Conservation (phyloP, 23 red algal species). For the Gracilariopsis chorda region DNA sequence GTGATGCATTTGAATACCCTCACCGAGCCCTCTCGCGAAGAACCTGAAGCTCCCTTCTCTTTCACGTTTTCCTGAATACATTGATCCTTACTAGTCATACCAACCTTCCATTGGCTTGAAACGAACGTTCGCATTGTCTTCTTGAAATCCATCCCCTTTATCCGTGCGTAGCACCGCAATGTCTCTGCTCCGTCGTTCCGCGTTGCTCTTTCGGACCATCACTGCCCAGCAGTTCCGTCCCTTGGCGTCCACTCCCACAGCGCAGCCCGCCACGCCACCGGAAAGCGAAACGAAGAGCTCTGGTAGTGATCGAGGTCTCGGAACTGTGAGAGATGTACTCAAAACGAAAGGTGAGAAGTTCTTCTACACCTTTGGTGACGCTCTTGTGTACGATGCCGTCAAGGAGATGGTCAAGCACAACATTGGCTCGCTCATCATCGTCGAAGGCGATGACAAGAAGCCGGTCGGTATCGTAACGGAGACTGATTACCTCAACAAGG, state of each 20-base stretch:
- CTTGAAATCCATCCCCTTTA: too few species aligned
- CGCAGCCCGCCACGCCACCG: neutral
- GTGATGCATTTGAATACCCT: too few species aligned
- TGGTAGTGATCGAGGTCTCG: neutral
- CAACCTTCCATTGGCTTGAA: too few species aligned
- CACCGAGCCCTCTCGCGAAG: too few species aligned
- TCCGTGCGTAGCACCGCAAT: too few species aligned
- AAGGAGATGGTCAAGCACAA: slow-evolving; percentile 93
- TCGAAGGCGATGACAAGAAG: slow-evolving; percentile 60
- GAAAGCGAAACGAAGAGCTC: neutral
- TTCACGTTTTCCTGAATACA: too few species aligned
- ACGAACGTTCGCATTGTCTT: too few species aligned
- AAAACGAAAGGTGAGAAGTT: slow-evolving; percentile 76
- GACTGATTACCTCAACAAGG: slow-evolving; percentile 88
- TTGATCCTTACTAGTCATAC: too few species aligned
- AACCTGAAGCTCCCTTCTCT: too few species aligned
- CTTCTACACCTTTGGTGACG: slow-evolving; percentile 70
- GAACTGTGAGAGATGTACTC: slow-evolving; percentile 67
- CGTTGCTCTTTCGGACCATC: neutral
- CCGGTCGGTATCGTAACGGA: slow-evolving; percentile 93
- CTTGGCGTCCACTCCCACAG: neutral
- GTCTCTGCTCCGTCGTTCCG: slow-evolving; percentile 7
- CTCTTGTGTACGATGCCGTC: slow-evolving; percentile 78
- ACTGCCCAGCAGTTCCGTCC: neutral
- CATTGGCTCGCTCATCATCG: slow-evolving; percentile 90